phyloP scores from a whole-genome alignment of 306 rosid species.

The Glycine tomentella region DNA sequence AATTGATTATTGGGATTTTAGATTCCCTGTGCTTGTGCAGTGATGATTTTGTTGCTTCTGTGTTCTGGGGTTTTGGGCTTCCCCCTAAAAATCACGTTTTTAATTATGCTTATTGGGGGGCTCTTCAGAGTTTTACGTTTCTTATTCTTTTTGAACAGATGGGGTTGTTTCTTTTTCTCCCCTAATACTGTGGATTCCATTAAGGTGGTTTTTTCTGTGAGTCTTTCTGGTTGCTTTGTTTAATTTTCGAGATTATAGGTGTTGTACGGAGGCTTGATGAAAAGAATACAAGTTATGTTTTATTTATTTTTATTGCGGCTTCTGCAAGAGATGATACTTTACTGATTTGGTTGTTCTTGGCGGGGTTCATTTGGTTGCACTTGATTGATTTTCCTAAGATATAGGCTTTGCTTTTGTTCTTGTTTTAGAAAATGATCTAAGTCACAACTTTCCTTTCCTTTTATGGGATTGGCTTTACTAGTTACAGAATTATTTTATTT shows the following conservation, averaged over 20 bases:
- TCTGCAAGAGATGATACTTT: constrained; percentile 1
- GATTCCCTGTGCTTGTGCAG: constrained; percentile 13
- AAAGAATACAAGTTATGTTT: constrained; percentile 4
- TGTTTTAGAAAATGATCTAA: neutral
- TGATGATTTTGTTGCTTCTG: constrained; percentile 29
- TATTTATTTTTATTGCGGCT: neutral
- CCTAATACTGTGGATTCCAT: constrained; percentile 16
- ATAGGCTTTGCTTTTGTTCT: too few relatives aligned
- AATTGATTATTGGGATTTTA: neutral
- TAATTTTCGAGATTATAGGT: neutral
- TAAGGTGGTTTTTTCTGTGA: neutral
- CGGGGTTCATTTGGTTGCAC: constrained; percentile 13
- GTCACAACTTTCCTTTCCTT: constrained; percentile 12
- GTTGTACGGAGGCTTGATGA: constrained; percentile 26
- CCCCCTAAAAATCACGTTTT: constrained; percentile 8
- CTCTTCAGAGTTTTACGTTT: neutral
- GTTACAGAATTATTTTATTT: neutral
- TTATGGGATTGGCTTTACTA: constrained; percentile 19
- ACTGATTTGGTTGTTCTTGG: constrained; percentile 8
- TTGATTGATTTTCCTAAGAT: neutral
- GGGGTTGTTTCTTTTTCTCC: constrained; percentile 25
- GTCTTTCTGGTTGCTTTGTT: neutral
- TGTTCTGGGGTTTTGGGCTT: constrained; percentile 37
- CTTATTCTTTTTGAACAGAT: neutral
- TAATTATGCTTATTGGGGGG: constrained; percentile 9